A percentile compares a stretch with the other conserved stretches of the same genome.
Evolutionary conservation across 2,329 filamentous ascomycete genomes (phyloP).

Genomic region (Diaporthe sp.): DNA sequence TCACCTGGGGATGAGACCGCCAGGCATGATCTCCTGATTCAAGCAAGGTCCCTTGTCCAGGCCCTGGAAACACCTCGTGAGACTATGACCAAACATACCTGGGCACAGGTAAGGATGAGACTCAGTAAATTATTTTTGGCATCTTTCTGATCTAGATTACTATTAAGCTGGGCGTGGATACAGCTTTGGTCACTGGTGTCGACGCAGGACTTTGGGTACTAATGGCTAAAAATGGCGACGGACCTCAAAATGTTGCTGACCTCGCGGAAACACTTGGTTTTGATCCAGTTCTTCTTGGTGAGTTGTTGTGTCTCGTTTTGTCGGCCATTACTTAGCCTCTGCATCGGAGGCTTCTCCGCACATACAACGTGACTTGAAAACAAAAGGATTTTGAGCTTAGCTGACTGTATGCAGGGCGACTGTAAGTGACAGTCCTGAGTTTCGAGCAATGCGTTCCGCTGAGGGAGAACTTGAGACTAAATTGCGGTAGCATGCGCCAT

Average conservation of each 20-base stretch:
- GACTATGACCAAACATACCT: constrained; percentile 62
- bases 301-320: constrained; percentile 11
- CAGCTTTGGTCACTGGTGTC: constrained; percentile 45
- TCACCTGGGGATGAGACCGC: constrained; percentile 42
- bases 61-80: constrained; percentile 62
- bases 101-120: constrained; percentile 48
- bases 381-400: background rate
- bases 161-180: background rate
- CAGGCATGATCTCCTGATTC: constrained; percentile 51
- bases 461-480: background rate
- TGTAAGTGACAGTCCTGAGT: background rate
- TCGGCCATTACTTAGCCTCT: background rate
- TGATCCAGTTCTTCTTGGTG: constrained; percentile 49
- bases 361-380: background rate
- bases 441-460: background rate
- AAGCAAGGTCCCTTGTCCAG: constrained; percentile 52
- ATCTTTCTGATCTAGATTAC: background rate
- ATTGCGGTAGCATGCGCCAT: constrained; percentile 51
- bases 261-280: constrained; percentile 49
- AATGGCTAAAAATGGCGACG: constrained; percentile 50
- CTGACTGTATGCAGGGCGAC: background rate
- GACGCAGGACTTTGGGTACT: constrained; percentile 55
- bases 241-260: constrained; percentile 50
- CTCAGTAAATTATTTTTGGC: background rate
- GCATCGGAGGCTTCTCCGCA: background rate